Conservation (phyloP, 495 filamentous ascomycete species). For the Xylaria cubensis region DNA sequence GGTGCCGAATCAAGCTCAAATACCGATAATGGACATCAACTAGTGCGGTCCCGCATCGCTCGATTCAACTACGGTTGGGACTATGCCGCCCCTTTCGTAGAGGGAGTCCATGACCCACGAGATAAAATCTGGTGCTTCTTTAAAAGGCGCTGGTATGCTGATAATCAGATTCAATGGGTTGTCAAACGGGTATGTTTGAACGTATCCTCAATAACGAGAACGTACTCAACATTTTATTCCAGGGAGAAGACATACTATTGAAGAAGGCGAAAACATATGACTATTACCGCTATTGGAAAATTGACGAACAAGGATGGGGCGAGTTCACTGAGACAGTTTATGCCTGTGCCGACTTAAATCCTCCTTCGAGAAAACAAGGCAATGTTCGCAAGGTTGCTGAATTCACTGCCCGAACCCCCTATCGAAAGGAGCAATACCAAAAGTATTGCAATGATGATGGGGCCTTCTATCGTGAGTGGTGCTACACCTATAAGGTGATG, state of each 20-base stretch:
- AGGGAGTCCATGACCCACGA: not conserved
- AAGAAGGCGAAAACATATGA: not conserved
- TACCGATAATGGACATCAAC: no score
- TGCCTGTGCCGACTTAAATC: slow-evolving; percentile 3
- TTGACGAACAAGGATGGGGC: not conserved
- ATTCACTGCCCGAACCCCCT: not conserved
- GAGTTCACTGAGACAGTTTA: not conserved
- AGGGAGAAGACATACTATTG: slow-evolving; percentile 13
- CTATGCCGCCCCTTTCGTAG: not conserved
- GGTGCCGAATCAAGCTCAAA: not conserved
- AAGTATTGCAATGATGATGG: not conserved
- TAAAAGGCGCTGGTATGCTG: not conserved
- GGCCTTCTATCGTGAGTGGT: not conserved
- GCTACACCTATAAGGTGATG: not conserved
- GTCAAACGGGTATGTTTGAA: slow-evolving; percentile 1
- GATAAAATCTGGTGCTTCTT: not conserved
- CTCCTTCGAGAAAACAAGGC: not conserved
- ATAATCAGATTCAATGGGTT: not conserved
- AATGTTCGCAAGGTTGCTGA: not conserved
- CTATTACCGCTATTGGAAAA: not conserved
- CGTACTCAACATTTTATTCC: not conserved
- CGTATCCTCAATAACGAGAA: not conserved
- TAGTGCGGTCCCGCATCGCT: not conserved
- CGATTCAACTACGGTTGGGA: slow-evolving; percentile 1
- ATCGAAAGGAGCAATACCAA: not conserved